These are phyloP conservation scores for Effrenium voratum DNA, from an alignment of 73 alveolate species.

Conservation along the genomic window DNA sequence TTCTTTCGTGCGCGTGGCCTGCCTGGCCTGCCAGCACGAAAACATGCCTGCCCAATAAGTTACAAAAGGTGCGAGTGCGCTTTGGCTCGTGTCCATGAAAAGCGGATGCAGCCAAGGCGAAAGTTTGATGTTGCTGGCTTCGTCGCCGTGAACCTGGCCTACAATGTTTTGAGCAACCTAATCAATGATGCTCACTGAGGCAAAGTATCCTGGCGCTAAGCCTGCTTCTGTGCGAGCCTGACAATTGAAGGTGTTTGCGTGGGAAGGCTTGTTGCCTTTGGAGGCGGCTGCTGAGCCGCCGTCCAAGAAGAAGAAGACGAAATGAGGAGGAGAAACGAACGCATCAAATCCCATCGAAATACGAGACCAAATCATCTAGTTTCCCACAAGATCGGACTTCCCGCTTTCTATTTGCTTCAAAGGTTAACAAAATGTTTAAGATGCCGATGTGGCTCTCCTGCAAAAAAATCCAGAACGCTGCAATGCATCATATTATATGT, in stretches of 20 bases:
- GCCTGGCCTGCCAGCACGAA: background rate
- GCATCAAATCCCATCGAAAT: no score
- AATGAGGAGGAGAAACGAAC: no score
- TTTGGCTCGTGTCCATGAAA: background rate
- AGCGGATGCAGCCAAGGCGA: slow-evolving; percentile 4
- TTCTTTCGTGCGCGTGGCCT: background rate
- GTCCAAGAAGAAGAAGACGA: no score
- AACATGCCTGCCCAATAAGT: background rate
- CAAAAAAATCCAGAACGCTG: no score
- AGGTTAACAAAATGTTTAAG: no score
- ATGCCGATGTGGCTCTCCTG: no score
- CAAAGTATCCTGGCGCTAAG: background rate
- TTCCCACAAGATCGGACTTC: no score
- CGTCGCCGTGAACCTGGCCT: slow-evolving; percentile 1
- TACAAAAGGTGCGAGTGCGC: background rate
- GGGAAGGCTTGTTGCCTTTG: background rate
- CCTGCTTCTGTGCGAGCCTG: background rate
- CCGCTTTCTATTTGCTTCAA: no score
- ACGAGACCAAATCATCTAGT: no score
- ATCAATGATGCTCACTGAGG: background rate
- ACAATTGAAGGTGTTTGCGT: background rate
- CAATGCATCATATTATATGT: no score
- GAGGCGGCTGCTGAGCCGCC: background rate
- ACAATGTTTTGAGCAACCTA: background rate
- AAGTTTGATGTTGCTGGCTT: slow-evolving; percentile 73